Conservation (phyloP, 176 grass and related monocot species). For the Hordeum vulgare region MorexV3_pseudomolecules_assembly NC_058522.1:523738969-523739468, state of each 20-base stretch:
- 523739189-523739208: no score
- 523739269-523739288: neutral
- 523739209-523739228: neutral
- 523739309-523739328: neutral
- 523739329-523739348: neutral
- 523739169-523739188: neutral
- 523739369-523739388: neutral
- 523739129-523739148: no score
- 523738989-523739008: no score
- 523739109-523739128: no score
- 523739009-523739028: neutral
- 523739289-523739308: neutral
- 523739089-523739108: no score
- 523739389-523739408: neutral
- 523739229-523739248: neutral
- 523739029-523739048: neutral
- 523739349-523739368: neutral
- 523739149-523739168: neutral
- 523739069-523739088: no score
- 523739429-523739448: neutral
- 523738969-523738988: no score
- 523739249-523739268: no score
- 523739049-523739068: neutral
- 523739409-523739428: neutral
- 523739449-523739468: neutral